These are phyloP conservation scores for Leishmania braziliensis DNA, from an alignment of 208 protist genomes.

Conservation along the genomic window DNA sequence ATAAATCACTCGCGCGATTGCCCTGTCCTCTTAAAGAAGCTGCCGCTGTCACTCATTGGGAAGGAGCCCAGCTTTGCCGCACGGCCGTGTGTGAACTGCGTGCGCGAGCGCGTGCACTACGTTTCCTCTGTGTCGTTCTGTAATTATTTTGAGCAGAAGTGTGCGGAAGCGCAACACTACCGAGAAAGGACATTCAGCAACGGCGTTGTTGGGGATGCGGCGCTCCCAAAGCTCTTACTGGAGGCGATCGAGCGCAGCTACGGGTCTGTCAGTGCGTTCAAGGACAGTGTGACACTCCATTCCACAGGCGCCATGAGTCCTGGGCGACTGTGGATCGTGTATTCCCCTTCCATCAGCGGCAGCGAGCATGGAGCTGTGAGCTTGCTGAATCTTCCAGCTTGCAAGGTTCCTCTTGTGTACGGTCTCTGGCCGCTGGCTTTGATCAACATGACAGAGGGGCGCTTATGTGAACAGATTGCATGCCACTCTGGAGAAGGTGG, in stretches of 20 bases:
- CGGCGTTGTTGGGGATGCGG: neutral
- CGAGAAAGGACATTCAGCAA: neutral
- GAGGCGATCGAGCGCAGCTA: constrained; percentile 37
- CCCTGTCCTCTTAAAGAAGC: constrained; percentile 42
- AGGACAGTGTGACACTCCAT: constrained; percentile 41
- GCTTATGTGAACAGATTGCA: constrained; percentile 38
- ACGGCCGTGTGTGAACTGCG: constrained; percentile 56
- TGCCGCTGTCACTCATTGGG: constrained; percentile 55
- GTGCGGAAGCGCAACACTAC: constrained; percentile 4
- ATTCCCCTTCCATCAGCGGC: constrained; percentile 18
- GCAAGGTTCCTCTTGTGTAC: constrained; percentile 51
- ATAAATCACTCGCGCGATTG: constrained; percentile 47
- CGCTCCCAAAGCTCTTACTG: constrained; percentile 20
- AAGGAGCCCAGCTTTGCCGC: constrained; percentile 48
- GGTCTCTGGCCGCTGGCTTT: constrained; percentile 85
- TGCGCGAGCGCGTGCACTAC: constrained; percentile 66
- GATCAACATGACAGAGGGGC: constrained; percentile 64
- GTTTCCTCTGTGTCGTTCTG: constrained; percentile 73
- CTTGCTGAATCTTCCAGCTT: constrained; percentile 36
- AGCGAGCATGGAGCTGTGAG: constrained; percentile 46
- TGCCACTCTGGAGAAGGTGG: neutral
- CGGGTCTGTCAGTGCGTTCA: constrained; percentile 39
- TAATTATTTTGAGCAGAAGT: constrained; percentile 51
- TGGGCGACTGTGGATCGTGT: constrained; percentile 77
- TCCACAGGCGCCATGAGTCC: constrained; percentile 40